Conservation (phyloP, 2,329 filamentous ascomycete species). For the Elsinoe fawcettii region DNA sequence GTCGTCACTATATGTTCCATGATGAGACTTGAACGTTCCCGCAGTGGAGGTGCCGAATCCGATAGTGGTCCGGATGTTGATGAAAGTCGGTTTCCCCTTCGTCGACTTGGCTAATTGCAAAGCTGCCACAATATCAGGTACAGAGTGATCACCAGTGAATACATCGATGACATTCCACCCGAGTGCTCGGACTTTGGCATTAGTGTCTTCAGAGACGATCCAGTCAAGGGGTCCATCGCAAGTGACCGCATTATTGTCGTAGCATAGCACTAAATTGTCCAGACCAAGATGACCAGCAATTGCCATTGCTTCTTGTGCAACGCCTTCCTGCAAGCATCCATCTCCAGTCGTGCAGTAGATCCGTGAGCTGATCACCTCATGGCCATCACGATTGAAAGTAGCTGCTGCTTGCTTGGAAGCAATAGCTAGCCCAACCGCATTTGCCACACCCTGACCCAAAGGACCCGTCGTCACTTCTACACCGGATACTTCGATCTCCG, state of each 20-base stretch:
- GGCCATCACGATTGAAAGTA: conserved; percentile 45
- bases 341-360: conserved; percentile 54
- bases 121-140: conserved; percentile 42
- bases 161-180: conserved; percentile 52
- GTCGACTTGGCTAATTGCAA: conserved; percentile 39
- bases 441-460: conserved; percentile 53
- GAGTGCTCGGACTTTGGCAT: conserved; percentile 50
- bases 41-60: conserved; percentile 43
- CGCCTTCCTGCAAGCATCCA: conserved; percentile 52
- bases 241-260: conserved; percentile 55
- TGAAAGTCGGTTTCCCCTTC: conserved; percentile 47
- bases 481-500: conserved; percentile 51
- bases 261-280: conserved; percentile 51
- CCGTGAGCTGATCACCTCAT: conserved; percentile 43
- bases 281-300: conserved; percentile 50
- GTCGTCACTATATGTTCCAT: conserved; percentile 17
- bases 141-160: conserved; percentile 45
- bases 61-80: conserved; percentile 53
- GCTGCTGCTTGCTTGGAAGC: conserved; percentile 50
- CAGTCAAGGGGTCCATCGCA: conserved; percentile 51
- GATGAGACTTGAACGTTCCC: conserved; percentile 26
- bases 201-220: conserved; percentile 50
- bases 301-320: conserved; percentile 49
- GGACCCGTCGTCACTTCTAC: conserved; percentile 55
- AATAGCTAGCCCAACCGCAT: conserved; percentile 53